Evolutionary conservation across 2,329 filamentous ascomycete species (phyloP).

Genomic region (Aspergillus oerlinghausenensis): DNA sequence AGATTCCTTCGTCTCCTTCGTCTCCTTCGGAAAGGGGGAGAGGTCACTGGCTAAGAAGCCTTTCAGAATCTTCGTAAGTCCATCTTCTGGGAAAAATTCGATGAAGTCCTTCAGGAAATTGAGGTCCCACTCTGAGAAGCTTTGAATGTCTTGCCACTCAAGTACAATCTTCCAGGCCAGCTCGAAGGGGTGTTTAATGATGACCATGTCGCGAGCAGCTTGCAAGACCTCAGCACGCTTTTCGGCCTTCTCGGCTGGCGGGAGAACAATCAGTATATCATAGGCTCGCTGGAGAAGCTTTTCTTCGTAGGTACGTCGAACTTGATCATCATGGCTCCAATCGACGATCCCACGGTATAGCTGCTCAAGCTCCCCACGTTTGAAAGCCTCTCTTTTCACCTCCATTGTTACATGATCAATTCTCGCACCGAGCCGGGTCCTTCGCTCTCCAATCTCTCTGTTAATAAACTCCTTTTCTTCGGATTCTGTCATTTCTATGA

Average conservation of each 20-base stretch:
- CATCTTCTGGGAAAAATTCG: constrained; percentile 75
- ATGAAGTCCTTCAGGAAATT: constrained; percentile 76
- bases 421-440: constrained; percentile 79
- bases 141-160: constrained; percentile 79
- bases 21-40: constrained; percentile 69
- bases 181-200: constrained; percentile 85
- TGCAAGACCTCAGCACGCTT: constrained; percentile 71
- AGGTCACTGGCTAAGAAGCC: constrained; percentile 78
- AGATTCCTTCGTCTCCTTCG: constrained; percentile 20
- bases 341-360: constrained; percentile 81
- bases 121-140: constrained; percentile 71
- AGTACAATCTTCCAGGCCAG: constrained; percentile 88
- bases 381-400: constrained; percentile 80
- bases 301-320: constrained; percentile 81
- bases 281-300: constrained; percentile 79
- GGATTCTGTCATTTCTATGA: constrained; percentile 77
- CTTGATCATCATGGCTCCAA: constrained; percentile 83
- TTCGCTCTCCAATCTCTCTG: constrained; percentile 79
- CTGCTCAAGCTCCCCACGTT: constrained; percentile 69
- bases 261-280: constrained; percentile 68
- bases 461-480: constrained; percentile 90
- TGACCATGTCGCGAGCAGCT: constrained; percentile 86
- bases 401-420: constrained; percentile 78
- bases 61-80: constrained; percentile 74
- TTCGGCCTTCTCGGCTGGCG: constrained; percentile 60